These are phyloP conservation scores for Russula brevipes DNA, from an alignment of 768 basidiomycete species.

Conservation along the genomic window DNA sequence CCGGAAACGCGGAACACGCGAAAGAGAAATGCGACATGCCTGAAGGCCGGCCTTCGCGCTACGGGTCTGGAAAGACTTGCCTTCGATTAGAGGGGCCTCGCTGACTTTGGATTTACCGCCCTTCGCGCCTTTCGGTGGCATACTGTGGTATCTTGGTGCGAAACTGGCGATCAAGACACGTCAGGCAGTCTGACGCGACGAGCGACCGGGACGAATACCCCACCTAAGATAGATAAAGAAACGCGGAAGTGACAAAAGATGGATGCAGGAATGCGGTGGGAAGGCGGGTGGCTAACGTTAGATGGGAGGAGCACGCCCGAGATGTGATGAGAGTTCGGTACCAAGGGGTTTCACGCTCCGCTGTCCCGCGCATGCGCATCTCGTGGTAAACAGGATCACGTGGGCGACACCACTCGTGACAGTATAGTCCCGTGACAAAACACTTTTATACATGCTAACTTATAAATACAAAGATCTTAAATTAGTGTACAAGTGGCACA, in stretches of 20 bases:
- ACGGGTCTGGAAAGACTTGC: conserved; percentile 24
- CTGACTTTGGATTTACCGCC: conserved; percentile 24
- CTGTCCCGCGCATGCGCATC: neutral
- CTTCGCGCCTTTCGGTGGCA: conserved; percentile 18
- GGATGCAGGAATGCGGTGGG: too few species aligned
- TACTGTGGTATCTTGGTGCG: neutral
- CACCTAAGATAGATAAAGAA: neutral
- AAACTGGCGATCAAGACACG: neutral
- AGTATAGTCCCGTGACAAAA: neutral
- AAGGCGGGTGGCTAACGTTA: neutral
- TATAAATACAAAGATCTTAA: neutral
- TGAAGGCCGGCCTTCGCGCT: conserved; percentile 23
- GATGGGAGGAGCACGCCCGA: neutral
- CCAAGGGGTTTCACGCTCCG: conserved; percentile 21
- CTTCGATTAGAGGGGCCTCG: conserved; percentile 2
- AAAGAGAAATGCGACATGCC: neutral
- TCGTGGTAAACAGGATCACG: conserved; percentile 24
- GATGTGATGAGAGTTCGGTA: conserved; percentile 8
- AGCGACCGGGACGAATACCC: too few species aligned
- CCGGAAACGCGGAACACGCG: neutral
- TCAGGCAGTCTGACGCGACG: neutral
- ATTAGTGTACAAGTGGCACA: conserved; percentile 54
- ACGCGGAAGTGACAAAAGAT: neutral
- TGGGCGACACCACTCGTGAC: neutral
- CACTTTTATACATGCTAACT: too few species aligned